These are phyloP conservation scores for Trypethelium eluteriae DNA, from an alignment of 495 filamentous ascomycete genomes.

Conservation along the genomic window DNA sequence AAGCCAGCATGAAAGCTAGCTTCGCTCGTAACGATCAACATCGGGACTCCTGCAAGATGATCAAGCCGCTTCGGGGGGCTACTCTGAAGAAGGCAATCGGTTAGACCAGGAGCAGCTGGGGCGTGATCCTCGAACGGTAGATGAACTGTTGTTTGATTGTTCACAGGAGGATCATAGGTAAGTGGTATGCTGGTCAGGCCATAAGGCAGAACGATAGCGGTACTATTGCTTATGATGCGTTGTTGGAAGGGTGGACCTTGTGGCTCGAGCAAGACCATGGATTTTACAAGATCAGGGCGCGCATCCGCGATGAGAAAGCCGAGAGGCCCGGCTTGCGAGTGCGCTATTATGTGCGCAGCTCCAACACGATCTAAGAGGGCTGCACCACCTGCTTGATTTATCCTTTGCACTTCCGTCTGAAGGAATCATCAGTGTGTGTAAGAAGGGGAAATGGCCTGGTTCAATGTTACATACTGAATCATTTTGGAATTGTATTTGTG, in stretches of 20 bases:
- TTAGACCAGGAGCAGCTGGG: background rate
- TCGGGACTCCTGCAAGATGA: conserved; percentile 42
- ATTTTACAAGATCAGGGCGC: conserved; percentile 3
- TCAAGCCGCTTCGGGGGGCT: conserved; percentile 43
- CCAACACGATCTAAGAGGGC: conserved; percentile 37
- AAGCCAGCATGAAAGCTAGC: conserved; percentile 51
- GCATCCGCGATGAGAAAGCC: conserved; percentile 32
- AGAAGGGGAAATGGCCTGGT: background rate
- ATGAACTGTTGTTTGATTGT: conserved; percentile 27
- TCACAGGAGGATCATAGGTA: conserved; percentile 42
- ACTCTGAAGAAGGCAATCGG: conserved; percentile 42
- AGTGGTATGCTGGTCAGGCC: conserved; percentile 33
- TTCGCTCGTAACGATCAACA: conserved; percentile 44
- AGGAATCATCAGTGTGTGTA: conserved; percentile 17
- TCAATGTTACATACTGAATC: background rate
- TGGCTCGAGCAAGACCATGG: conserved; percentile 18
- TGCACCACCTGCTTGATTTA: conserved; percentile 24
- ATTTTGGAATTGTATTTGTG: conserved; percentile 27
- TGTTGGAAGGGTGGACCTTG: background rate
- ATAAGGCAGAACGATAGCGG: background rate
- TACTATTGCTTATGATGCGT: conserved; percentile 3
- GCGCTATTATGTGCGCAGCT: conserved; percentile 30
- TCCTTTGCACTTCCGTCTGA: conserved; percentile 19
- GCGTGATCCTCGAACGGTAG: conserved; percentile 20
- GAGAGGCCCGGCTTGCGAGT: conserved; percentile 32